Evolutionary conservation across 257 asterid species (phyloP).

Genomic region (Ajuga chamaepitys): DNA sequence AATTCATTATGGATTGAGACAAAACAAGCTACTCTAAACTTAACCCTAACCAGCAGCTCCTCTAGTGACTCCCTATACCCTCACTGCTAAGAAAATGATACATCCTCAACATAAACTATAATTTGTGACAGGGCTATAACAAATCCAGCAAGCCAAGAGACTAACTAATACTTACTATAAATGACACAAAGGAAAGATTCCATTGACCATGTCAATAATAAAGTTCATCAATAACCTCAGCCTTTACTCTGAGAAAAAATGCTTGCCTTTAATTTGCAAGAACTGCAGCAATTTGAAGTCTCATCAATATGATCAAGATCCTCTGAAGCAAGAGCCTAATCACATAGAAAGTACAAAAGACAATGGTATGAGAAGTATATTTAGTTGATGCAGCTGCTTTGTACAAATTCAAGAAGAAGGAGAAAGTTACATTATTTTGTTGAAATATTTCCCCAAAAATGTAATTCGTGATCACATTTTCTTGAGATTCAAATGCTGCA

Average conservation of each 20-base stretch:
- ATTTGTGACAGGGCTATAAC: constrained; percentile 2
- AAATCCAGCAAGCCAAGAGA: background rate
- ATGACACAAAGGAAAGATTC: background rate
- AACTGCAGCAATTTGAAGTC: constrained; percentile 44
- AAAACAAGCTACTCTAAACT: too few species aligned
- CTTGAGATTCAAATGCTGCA: constrained; percentile 58
- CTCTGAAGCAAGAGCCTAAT: constrained; percentile 41
- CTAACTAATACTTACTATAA: background rate
- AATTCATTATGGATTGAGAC: too few species aligned
- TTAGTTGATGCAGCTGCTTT: background rate
- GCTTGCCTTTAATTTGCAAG: constrained; percentile 72
- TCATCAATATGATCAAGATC: constrained; percentile 27
- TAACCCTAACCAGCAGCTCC: too few species aligned
- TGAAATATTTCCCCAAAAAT: constrained; percentile 62
- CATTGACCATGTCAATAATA: background rate
- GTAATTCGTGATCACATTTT: constrained; percentile 38
- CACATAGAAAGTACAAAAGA: constrained; percentile 16
- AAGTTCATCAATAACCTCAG: background rate
- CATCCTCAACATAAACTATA: constrained; percentile 7
- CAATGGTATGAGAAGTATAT: constrained; percentile 18
- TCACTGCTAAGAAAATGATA: background rate
- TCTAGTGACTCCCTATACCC: background rate
- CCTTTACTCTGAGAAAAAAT: background rate
- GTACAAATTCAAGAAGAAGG: constrained; percentile 10
- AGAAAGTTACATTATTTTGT: constrained; percentile 47